Evolutionary conservation across 306 rosid species (phyloP).

Genomic region (Macrotyloma uniflorum): DNA sequence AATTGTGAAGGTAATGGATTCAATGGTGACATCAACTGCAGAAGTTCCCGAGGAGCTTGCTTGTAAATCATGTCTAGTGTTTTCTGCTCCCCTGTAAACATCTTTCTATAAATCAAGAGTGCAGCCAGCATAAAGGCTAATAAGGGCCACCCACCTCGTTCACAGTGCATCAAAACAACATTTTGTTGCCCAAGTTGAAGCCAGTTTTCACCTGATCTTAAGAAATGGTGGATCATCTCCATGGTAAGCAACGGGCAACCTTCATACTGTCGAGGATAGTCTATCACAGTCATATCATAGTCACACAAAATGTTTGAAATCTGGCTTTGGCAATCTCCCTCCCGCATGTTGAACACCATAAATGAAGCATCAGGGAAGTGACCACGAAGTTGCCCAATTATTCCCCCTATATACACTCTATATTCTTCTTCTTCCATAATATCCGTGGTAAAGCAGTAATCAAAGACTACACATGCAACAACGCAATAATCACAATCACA

Average conservation of each 20-base stretch:
- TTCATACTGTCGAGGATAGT: constrained; percentile 92
- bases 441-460: constrained; percentile 91
- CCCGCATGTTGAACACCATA: constrained; percentile 96
- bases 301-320: constrained; percentile 65
- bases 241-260: constrained; percentile 94
- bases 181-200: constrained; percentile 83
- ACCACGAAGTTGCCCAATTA: constrained; percentile 65
- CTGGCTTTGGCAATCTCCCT: constrained; percentile 83
- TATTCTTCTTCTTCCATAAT: constrained; percentile 75
- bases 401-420: constrained; percentile 76
- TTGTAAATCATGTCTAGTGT: constrained; percentile 90
- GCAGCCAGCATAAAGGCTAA: constrained; percentile 95
- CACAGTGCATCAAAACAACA: constrained; percentile 90
- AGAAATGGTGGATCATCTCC: constrained; percentile 95
- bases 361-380: constrained; percentile 85
- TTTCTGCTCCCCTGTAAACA: constrained; percentile 83
- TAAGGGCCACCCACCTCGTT: constrained; percentile 94
- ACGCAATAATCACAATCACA: constrained; percentile 37
- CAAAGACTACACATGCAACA: constrained; percentile 71
- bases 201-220: constrained; percentile 97
- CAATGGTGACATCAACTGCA: constrained; percentile 91
- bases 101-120: constrained; percentile 85
- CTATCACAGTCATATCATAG: constrained; percentile 93
- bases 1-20: constrained; percentile 93
- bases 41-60: constrained; percentile 89